Evolutionary conservation across 805 yeast species (phyloP).

Genomic region (Komagataella mondaviorum): DNA sequence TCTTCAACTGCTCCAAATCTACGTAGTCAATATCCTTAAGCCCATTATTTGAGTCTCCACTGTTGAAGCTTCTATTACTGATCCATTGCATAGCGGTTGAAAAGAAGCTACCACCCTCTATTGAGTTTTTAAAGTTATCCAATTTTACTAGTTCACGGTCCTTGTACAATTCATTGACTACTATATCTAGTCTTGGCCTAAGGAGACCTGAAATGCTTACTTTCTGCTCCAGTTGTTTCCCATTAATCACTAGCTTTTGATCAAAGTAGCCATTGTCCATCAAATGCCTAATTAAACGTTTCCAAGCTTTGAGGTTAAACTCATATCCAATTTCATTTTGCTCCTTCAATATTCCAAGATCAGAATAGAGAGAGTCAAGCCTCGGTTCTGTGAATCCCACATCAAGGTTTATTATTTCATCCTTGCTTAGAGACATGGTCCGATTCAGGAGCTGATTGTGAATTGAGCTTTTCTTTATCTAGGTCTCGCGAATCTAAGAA

Average conservation of each 20-base stretch:
- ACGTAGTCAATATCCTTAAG: not conserved
- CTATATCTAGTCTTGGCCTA: not conserved
- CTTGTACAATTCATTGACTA: not conserved
- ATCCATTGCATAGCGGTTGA: not conserved
- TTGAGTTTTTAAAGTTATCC: not conserved
- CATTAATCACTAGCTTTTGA: not conserved
- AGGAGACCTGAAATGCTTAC: not conserved
- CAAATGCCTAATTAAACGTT: slow-evolving; percentile 12
- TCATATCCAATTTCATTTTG: slow-evolving; percentile 32
- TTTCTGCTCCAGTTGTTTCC: not conserved
- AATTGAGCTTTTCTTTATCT: not conserved
- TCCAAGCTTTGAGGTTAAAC: slow-evolving; percentile 37
- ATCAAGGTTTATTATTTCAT: not conserved
- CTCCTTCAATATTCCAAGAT: slow-evolving; percentile 27
- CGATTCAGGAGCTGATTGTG: not conserved
- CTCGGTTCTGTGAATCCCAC: slow-evolving; percentile 23
- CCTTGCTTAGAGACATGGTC: not conserved
- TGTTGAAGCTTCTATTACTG: slow-evolving; percentile 3
- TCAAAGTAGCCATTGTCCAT: not conserved
- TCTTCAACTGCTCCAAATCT: not conserved
- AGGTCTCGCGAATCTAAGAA: not conserved
- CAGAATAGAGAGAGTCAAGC: slow-evolving; percentile 32
- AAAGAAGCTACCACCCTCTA: not conserved
- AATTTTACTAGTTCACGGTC: not conserved
- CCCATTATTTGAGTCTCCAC: not conserved